phyloP scores from a whole-genome alignment of 352 stramenopile genomes.

The Aphanomyces stellatus region DNA sequence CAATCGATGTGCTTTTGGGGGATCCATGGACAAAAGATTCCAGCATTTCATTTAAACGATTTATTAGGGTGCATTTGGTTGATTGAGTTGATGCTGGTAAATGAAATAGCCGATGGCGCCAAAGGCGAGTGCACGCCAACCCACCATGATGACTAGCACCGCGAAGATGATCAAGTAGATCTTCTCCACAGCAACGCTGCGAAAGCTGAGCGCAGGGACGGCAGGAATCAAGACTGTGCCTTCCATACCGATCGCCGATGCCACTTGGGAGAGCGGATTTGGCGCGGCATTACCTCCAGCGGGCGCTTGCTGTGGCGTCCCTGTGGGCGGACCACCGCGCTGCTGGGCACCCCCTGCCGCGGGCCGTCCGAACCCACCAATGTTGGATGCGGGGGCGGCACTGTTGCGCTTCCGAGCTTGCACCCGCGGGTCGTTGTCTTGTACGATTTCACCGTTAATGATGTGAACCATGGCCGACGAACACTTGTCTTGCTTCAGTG shows the following conservation, averaged over 20 bases:
- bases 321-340: constrained; percentile 38
- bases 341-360: not conserved
- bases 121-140: constrained; percentile 66
- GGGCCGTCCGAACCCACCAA: not conserved
- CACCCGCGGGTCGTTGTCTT: constrained; percentile 74
- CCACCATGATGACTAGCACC: constrained; percentile 48
- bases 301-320: no score
- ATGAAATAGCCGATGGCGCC: constrained; percentile 35
- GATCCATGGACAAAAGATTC: no score
- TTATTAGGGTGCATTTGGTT: not conserved
- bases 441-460: constrained; percentile 82
- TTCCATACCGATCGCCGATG: constrained; percentile 46
- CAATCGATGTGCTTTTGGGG: no score
- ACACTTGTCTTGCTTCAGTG: not conserved
- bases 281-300: not conserved
- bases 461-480: constrained; percentile 79
- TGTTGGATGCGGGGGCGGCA: not conserved
- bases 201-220: constrained; percentile 36
- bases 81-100: constrained; percentile 2
- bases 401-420: not conserved
- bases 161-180: constrained; percentile 51
- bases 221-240: constrained; percentile 50
- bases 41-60: no score
- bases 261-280: constrained; percentile 22
- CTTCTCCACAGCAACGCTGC: constrained; percentile 51